Evolutionary conservation across 345 rosid species (phyloP), one percentile per base, ranked within the genome.

Genomic region (Acer campestre): DNA sequence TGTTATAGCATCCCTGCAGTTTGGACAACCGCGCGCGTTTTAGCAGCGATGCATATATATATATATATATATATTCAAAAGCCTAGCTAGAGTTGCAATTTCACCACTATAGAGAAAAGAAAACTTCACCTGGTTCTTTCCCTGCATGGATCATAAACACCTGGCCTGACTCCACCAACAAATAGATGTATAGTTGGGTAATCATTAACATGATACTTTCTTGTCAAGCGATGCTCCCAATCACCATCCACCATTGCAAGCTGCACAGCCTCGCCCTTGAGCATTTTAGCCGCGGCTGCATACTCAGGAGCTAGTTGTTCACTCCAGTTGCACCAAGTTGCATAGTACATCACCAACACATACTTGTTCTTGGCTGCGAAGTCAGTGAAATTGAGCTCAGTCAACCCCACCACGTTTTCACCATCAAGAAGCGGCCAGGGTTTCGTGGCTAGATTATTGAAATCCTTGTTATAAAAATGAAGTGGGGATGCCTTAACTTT

Each of bases 331-430:
- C 46, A 42, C 46, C 46, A 42, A 42, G 46, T 6, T 8, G 10
- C 46, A 1, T 6, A 42, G 46, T 42, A 42, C 46, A 42, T 42
- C 46, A 42, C 46, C 46, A 42, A 42, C 55, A 82, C 84, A 67
- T 80, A 75, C 66, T 76, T 78, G 22, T 83, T 75, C 70, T 68
- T 80, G 42, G 64, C 51, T 6, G 85, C 38, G 79, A 88, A 83
- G 27, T 83, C 81, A 13, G 80, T 80, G 78, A 86, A 86, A 67
- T 88, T 88, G 16, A 73, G 77, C 65, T 75, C 80, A 16, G 67
- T 82, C 82, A 86, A 31, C 13, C 83, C 79, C 73, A 81, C 90
- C 20, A 86, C 87, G 76, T 85, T 87, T 58, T 75, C 77, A 71
- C 80, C 85, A 73, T 86, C 82, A n/a, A 79, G 6, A 23, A 48